A percentile compares a stretch with the other conserved stretches of the same genome.
phyloP scores from a whole-genome alignment of 371 early-diverging fungal genomes.

The Mucor mucedo region DNA sequence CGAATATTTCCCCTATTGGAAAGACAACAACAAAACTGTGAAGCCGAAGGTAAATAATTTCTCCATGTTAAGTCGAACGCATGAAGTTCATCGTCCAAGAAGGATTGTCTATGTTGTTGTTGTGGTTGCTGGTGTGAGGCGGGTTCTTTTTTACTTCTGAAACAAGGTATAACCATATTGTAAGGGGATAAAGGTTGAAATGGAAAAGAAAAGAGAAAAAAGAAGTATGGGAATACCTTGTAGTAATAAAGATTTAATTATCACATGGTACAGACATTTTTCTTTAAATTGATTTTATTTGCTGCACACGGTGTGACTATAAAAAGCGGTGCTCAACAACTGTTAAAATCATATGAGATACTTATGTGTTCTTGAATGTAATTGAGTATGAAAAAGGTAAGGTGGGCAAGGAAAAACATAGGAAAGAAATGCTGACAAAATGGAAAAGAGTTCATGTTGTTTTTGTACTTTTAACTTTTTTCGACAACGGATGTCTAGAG shows the following conservation, averaged over 20 bases:
- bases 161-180: conserved; percentile 21
- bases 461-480: too few species aligned
- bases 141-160: conserved; percentile 16
- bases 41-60: conserved; percentile 46
- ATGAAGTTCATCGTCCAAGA: conserved; percentile 20
- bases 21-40: conserved; percentile 35
- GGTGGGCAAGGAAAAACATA: neutral
- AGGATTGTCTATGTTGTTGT: conserved; percentile 7
- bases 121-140: neutral
- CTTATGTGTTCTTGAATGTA: neutral
- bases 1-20: conserved; percentile 31
- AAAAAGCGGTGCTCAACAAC: too few species aligned
- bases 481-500: too few species aligned
- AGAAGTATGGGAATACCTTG: neutral
- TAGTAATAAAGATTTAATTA: conserved; percentile 12
- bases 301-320: too few species aligned
- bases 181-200: neutral
- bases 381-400: conserved; percentile 2
- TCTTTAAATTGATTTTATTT: too few species aligned
- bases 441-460: neutral
- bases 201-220: conserved; percentile 1
- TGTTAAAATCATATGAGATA: too few species aligned
- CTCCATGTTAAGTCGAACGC: conserved; percentile 56
- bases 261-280: conserved; percentile 15
- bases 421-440: neutral